Conservation (phyloP, 352 stramenopile genomes). For the Globisporangium emineosum region DNA sequence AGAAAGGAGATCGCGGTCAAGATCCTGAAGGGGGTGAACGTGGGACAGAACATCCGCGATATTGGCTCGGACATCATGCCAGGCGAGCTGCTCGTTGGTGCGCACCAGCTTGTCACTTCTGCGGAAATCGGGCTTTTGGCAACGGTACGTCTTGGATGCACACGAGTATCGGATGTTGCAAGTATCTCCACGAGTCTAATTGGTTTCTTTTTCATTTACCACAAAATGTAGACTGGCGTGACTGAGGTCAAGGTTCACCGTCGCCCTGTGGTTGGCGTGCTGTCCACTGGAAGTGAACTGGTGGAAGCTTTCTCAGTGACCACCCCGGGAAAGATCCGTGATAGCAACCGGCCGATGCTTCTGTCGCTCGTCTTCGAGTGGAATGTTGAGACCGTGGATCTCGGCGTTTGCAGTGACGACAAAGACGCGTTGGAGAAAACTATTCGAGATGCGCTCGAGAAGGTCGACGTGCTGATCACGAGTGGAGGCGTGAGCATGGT, state of each 20-base stretch:
- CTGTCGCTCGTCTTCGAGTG: constrained; percentile 55
- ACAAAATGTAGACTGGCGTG: constrained; percentile 50
- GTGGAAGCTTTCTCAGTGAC: constrained; percentile 52
- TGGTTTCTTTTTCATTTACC: neutral
- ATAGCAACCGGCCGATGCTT: constrained; percentile 95
- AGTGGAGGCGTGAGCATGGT: constrained; percentile 95
- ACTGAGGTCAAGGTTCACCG: constrained; percentile 66
- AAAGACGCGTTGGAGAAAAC: constrained; percentile 50
- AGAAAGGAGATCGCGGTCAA: constrained; percentile 48
- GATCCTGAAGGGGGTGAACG: constrained; percentile 56
- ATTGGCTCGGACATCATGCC: constrained; percentile 91
- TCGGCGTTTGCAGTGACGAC: constrained; percentile 76
- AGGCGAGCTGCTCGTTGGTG: constrained; percentile 73
- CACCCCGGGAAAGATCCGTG: constrained; percentile 85
- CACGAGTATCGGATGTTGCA: neutral
- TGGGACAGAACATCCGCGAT: constrained; percentile 73
- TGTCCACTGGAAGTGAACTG: constrained; percentile 96
- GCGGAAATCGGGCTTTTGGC: constrained; percentile 91
- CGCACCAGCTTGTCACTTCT: constrained; percentile 70
- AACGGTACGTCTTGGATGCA: constrained; percentile 52
- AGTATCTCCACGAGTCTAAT: neutral
- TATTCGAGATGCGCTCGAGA: constrained; percentile 38
- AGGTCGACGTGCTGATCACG: constrained; percentile 92
- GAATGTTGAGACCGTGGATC: constrained; percentile 45
- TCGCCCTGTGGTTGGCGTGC: constrained; percentile 83